Evolutionary conservation across 2,329 filamentous ascomycete species (phyloP).

Genomic region (Orbilia blumenaviensis): DNA sequence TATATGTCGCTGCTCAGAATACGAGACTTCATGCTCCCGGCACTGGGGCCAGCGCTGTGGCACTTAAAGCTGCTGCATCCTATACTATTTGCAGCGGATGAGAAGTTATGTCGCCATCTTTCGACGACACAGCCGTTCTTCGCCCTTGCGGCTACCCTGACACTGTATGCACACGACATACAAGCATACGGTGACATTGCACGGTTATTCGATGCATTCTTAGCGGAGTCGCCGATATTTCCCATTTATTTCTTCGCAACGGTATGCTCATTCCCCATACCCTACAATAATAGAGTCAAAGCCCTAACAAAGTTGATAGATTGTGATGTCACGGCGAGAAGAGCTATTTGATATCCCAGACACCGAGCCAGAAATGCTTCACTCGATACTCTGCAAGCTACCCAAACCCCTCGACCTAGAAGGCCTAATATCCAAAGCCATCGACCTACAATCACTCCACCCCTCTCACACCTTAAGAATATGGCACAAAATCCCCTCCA

Average conservation of each 20-base stretch:
- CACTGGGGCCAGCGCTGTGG: constrained; percentile 78
- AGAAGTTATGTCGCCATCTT: constrained; percentile 77
- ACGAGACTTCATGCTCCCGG: constrained; percentile 96
- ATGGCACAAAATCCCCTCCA: constrained; percentile 76
- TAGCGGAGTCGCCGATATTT: constrained; percentile 81
- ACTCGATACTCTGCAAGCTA: constrained; percentile 85
- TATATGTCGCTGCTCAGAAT: constrained; percentile 90
- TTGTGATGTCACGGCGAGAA: constrained; percentile 79
- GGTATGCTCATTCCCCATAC: constrained; percentile 60
- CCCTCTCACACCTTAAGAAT: constrained; percentile 77
- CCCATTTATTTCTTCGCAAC: constrained; percentile 86
- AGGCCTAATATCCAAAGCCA: constrained; percentile 73
- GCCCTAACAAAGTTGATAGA: constrained; percentile 62
- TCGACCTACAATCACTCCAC: constrained; percentile 70
- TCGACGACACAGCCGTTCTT: constrained; percentile 85
- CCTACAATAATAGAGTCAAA: neutral
- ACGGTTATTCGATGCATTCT: constrained; percentile 88
- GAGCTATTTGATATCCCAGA: constrained; percentile 85
- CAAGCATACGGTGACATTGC: constrained; percentile 88
- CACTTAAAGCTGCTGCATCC: constrained; percentile 89
- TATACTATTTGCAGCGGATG: constrained; percentile 77
- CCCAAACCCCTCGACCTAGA: constrained; percentile 84
- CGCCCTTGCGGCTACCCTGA: constrained; percentile 89
- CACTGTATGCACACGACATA: constrained; percentile 96
- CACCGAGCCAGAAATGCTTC: constrained; percentile 91